phyloP scores from a whole-genome alignment of 148 eudicot species.

The Suaeda aralocaspica region DNA sequence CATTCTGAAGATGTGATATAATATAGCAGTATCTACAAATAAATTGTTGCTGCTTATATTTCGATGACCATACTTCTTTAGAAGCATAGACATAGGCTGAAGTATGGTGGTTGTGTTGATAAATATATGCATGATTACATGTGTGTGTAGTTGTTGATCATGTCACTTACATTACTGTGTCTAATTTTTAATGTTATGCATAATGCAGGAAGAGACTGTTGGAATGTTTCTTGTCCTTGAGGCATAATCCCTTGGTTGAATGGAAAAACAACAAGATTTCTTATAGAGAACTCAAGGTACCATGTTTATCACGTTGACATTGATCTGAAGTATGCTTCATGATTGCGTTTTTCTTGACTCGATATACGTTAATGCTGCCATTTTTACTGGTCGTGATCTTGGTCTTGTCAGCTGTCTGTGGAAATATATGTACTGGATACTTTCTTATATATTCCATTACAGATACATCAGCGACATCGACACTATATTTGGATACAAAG shows the following conservation, averaged over 20 bases:
- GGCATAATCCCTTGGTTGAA: conserved; percentile 25
- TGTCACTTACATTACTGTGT: neutral
- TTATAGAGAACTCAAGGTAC: conserved; percentile 78
- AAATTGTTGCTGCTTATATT: neutral
- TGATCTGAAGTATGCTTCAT: neutral
- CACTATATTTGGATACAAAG: no score
- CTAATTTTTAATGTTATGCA: neutral
- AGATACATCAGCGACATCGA: neutral
- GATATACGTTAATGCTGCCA: neutral
- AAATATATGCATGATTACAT: neutral
- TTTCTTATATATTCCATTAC: neutral
- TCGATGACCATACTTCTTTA: neutral
- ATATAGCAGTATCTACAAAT: neutral
- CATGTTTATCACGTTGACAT: neutral
- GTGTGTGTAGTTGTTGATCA: neutral
- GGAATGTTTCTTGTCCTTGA: conserved; percentile 60
- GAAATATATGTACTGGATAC: neutral
- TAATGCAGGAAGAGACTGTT: conserved; percentile 67
- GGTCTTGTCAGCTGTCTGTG: neutral
- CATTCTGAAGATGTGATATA: neutral
- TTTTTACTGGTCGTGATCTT: neutral
- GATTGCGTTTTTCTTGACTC: neutral
- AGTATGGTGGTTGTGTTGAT: neutral
- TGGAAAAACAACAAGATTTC: conserved; percentile 25
- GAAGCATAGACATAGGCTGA: neutral